Evolutionary conservation across 2,329 filamentous ascomycete species (phyloP).

Genomic region (Aspergillus aculeatinus): DNA sequence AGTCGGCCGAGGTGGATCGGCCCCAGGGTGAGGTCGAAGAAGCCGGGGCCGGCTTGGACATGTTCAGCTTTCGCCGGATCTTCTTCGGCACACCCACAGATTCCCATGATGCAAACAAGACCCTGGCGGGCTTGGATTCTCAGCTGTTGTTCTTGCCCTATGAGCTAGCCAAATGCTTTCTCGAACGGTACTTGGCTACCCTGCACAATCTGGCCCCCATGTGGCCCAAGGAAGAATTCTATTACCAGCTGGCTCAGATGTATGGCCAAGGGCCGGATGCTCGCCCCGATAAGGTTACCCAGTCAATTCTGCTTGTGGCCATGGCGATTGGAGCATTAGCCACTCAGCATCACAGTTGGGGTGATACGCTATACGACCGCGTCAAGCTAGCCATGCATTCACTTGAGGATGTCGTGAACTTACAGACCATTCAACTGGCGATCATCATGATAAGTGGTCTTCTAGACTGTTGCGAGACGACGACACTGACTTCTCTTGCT

Average conservation of each 20-base stretch:
- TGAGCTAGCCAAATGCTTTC: conserved; percentile 38
- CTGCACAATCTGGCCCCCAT: conserved; percentile 43
- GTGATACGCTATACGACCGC: conserved; percentile 45
- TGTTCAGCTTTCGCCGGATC: conserved; percentile 40
- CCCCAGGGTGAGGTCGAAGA: conserved; percentile 38
- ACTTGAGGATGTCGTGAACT: conserved; percentile 47
- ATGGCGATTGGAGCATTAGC: conserved; percentile 42
- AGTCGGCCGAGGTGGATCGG: conserved; percentile 13
- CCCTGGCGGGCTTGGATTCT: conserved; percentile 22
- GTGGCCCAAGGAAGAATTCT: conserved; percentile 36
- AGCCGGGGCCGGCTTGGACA: conserved; percentile 38
- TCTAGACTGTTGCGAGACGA: too few species aligned
- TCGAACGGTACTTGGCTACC: conserved; percentile 44
- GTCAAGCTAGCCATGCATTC: conserved; percentile 39
- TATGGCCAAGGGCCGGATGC: conserved; percentile 33
- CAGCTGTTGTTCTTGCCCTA: conserved; percentile 41
- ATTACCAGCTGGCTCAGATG: conserved; percentile 36
- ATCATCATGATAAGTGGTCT: conserved; percentile 48
- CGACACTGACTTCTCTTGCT: conserved; percentile 10
- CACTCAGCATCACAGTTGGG: conserved; percentile 41
- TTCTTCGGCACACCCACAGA: conserved; percentile 44
- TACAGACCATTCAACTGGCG: conserved; percentile 46
- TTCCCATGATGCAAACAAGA: conserved; percentile 29
- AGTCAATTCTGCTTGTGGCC: conserved; percentile 40
- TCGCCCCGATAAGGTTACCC: conserved; percentile 36